Conservation (phyloP, 2,329 filamentous ascomycete genomes). For the Paracorniculantispora psalliotae region DNA sequence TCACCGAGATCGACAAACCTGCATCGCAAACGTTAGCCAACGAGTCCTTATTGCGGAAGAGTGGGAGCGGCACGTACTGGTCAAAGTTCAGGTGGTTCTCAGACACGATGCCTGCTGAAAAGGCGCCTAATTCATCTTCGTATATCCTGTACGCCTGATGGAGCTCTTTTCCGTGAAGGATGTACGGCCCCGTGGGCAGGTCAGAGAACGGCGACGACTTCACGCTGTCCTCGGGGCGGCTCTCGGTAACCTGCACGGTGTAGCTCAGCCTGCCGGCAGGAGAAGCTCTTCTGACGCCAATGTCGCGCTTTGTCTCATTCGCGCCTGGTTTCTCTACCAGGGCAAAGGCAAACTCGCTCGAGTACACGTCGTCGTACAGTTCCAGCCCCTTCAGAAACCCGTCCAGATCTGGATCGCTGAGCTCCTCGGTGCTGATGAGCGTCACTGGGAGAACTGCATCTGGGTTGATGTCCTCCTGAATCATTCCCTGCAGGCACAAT, state of each 20-base stretch:
- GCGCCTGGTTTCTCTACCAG: constrained; percentile 33
- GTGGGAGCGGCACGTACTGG: constrained; percentile 19
- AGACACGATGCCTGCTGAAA: constrained; percentile 33
- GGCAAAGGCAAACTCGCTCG: constrained; percentile 32
- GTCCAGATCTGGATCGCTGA: constrained; percentile 31
- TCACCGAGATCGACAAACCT: constrained; percentile 29
- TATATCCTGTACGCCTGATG: constrained; percentile 39
- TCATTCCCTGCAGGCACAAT: constrained; percentile 28
- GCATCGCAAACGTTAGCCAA: not conserved
- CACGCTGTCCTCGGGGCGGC: constrained; percentile 19
- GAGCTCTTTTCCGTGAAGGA: constrained; percentile 36
- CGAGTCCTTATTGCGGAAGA: not conserved
- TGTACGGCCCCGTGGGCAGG: constrained; percentile 37
- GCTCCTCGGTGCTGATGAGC: constrained; percentile 33
- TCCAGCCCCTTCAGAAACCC: constrained; percentile 28
- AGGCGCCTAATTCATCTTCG: constrained; percentile 32
- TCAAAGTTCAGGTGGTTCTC: constrained; percentile 25
- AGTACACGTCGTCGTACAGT: constrained; percentile 35
- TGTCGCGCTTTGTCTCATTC: constrained; percentile 14
- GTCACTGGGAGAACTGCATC: constrained; percentile 37
- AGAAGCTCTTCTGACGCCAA: not conserved
- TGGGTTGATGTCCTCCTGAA: constrained; percentile 37
- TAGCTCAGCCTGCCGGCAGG: not conserved
- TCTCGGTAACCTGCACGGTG: constrained; percentile 6
- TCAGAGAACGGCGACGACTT: constrained; percentile 16